A percentile compares a stretch with the other conserved stretches of the same genome.
Evolutionary conservation across 148 eudicot species (phyloP).

Genomic region (Rhododendron simsii): DNA sequence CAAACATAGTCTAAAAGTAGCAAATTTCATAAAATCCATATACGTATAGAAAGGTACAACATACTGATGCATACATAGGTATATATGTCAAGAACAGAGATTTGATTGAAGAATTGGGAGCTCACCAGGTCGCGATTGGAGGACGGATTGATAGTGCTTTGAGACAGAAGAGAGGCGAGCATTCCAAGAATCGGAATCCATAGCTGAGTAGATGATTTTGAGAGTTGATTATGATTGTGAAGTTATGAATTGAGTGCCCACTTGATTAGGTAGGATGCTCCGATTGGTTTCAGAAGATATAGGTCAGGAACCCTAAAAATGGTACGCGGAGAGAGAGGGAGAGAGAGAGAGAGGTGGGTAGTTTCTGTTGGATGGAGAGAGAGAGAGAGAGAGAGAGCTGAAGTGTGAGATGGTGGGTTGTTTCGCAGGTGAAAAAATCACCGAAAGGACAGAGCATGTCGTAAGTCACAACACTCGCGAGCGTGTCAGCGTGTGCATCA

Average conservation of each 20-base stretch:
- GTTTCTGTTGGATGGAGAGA: neutral
- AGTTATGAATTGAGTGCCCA: neutral
- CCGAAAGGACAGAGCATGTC: conserved; percentile 6
- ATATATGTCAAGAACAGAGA: neutral
- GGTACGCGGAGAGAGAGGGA: conserved; percentile 5
- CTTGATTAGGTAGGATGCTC: conserved; percentile 8
- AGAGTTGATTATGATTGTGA: neutral
- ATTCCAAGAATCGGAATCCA: conserved; percentile 90
- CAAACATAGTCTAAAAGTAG: neutral
- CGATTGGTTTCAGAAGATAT: neutral
- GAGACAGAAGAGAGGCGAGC: conserved; percentile 70
- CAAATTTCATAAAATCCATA: neutral
- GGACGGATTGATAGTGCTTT: conserved; percentile 60
- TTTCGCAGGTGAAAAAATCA: conserved; percentile 16
- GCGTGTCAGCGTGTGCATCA: too few relatives aligned
- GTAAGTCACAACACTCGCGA: too few relatives aligned
- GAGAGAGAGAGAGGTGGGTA: neutral
- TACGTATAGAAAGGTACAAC: neutral
- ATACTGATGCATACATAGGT: neutral
- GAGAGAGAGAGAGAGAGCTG: conserved; percentile 7
- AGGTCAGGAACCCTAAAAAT: conserved; percentile 13
- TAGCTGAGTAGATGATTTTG: conserved; percentile 8
- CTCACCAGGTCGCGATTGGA: conserved; percentile 77
- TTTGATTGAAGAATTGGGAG: neutral
- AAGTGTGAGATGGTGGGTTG: conserved; percentile 13